Evolutionary conservation across 108 stramenopile species (phyloP), one percentile per base, ranked within the genome.

Genomic region (Chaetoceros muelleri): DNA sequence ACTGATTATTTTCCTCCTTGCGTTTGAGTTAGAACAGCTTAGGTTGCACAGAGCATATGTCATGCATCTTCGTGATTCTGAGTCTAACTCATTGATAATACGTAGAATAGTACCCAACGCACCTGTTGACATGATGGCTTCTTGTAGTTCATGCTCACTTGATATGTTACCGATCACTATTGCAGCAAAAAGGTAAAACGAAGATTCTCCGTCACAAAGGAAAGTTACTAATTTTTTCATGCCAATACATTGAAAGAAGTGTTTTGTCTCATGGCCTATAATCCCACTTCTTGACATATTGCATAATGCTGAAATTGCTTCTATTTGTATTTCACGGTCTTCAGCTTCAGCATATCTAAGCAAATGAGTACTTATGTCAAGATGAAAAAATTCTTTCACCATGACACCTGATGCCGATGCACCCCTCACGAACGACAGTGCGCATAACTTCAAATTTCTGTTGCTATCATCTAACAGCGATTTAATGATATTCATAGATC

Each of bases 161-260:
- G 88, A 86, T 49, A 90, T 76, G 78, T 93, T 93, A 19, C 91
- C 91, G 13, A 93, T 73, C 17, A 86, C 70, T 1, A 90, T 71
- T 22, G 88, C 88, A n/a, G 86, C 91, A 50, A 90, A 93, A n/a
- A 90, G 75, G 31, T 84, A 55, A 70, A 85, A 83, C 22, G 88
- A 84, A 7, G 81, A 62, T 56, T 86, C 86, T 18, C 82, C 72
- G 52, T 72, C 74, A 57, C 87, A 93, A 3, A 93, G 71, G 64
- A 85, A 90, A 27, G 74, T 60, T 24, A 90, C 72, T 25, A 93
- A 65, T 30, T 56, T 71, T 19, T 55, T 53, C 30, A 90, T 70
- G 31, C 81, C 74, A 18, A 87, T 48, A n/a, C 78, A 75, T 25
- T 77, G 30, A 8, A 89, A 46, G 50, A 93, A 74, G 3, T 64